Evolutionary conservation across 345 rosid genomes (phyloP), one percentile per base, ranked within the genome.

Genomic region (Euclidium syriacum): DNA sequence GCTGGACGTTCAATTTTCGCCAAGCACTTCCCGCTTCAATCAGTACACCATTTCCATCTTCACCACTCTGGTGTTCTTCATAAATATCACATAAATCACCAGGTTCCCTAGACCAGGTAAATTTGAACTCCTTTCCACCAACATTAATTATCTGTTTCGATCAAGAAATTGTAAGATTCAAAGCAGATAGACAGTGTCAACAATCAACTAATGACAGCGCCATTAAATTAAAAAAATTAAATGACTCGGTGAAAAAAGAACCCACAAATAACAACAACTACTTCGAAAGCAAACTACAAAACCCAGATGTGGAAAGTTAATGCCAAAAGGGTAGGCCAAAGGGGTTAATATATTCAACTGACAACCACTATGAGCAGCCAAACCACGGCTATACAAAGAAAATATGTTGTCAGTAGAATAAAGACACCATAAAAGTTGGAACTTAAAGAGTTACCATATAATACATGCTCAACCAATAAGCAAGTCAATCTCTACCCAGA

Each of bases 1-100:
- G 86, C 68, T 90, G 95, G 64, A 92, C 89, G 52, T 92, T 89
- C 62, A 94, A 56, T 74, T 94, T 90, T 30, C 96, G 82, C 96
- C 97, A 94, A 30, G 95, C 91, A 87, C 80, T 75, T 40, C 99
- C 99, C 72, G 97, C 81, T 79, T 94, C 97, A 75, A 94, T 77
- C 67, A 90, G 84, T 74, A 87, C 62, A 72, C 97, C 97, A 57
- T 84, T 78, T 60, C 90, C 91, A 73, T 79, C 90, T 79, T 82
- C 90, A 60, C 89, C 84, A 74, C 83, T 79, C 72, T 78, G 79
- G 48, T 74, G 75, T 68, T 90, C 90, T 83, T 90, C 96, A 64
- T 89, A 94, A 58, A 87, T 90, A 76, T 87, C 97, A 84, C 91
- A 87, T 25, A 84, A 84, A 65, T 81, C 96, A 61, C 90, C 91